A percentile compares a stretch with the other conserved stretches of the same genome.
Conservation (phyloP, 495 filamentous ascomycete species). For the Delitschia confertaspora region DNA sequence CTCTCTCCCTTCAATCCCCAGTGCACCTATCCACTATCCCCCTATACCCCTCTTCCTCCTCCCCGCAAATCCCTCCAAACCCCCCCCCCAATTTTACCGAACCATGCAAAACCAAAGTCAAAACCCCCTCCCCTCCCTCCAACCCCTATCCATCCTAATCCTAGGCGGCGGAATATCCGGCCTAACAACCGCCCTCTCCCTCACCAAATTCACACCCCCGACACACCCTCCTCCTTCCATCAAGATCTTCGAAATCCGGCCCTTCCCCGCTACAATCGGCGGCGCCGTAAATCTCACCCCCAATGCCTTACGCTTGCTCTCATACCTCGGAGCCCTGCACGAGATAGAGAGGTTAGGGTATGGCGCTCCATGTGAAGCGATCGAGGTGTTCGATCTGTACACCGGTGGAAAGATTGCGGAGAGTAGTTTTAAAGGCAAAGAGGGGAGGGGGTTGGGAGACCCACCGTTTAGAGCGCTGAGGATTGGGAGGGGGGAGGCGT, state of each 20-base stretch:
- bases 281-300: slow-evolving; percentile 57
- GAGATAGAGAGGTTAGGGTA: slow-evolving; percentile 37
- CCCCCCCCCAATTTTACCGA: too few relatives aligned
- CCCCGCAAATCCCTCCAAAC: too few relatives aligned
- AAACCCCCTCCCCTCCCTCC: background rate
- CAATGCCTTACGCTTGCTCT: slow-evolving; percentile 50
- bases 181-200: slow-evolving; percentile 45
- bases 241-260: slow-evolving; percentile 50
- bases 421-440: slow-evolving; percentile 28
- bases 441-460: slow-evolving; percentile 29
- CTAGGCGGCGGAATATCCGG: slow-evolving; percentile 52
- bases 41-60: too few relatives aligned
- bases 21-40: too few relatives aligned
- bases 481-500: slow-evolving; percentile 29
- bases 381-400: slow-evolving; percentile 45
- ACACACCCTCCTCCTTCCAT: slow-evolving; percentile 41
- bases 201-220: slow-evolving; percentile 40
- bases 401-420: slow-evolving; percentile 34
- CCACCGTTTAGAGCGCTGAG: slow-evolving; percentile 30
- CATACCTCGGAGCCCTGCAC: slow-evolving; percentile 44
- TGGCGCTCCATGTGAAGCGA: slow-evolving; percentile 37
- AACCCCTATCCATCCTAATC: slow-evolving; percentile 32
- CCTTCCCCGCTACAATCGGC: slow-evolving; percentile 48
- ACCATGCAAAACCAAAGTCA: background rate
- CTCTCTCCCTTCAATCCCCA: too few relatives aligned